Percentiles rank a stretch among this genome's conserved stretches.
Conservation (phyloP, 202 grass and related monocot genomes). For the Panicum virgatum region DNA sequence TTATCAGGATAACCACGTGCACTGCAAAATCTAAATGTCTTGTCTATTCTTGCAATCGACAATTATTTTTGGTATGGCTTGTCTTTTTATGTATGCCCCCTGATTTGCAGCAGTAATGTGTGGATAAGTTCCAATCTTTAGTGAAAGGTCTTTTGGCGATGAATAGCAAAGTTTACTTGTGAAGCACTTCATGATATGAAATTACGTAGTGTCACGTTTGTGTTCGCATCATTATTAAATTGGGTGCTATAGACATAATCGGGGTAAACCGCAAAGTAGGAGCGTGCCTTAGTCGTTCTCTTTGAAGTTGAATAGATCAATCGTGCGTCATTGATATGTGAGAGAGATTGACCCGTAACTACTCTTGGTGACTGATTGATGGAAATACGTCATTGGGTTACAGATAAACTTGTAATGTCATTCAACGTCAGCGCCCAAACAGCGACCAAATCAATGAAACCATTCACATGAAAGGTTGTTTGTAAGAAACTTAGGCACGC, state of each 20-base stretch:
- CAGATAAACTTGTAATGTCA: conserved; percentile 47
- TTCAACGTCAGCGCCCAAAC: conserved; percentile 41
- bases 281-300: conserved; percentile 30
- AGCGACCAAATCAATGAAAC: conserved; percentile 40
- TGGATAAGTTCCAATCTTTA: conserved; percentile 45
- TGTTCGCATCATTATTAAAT: conserved; percentile 41
- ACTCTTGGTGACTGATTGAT: conserved; percentile 46
- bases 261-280: conserved; percentile 31
- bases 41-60: conserved; percentile 15
- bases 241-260: conserved; percentile 2
- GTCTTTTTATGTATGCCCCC: conserved; percentile 27
- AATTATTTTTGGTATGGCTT: conserved; percentile 6
- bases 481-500: conserved; percentile 58
- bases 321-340: conserved; percentile 32
- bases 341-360: conserved; percentile 63
- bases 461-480: conserved; percentile 68
- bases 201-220: conserved; percentile 36
- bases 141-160: conserved; percentile 34
- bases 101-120: conserved; percentile 36
- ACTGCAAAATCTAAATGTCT: background rate
- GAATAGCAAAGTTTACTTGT: conserved; percentile 41
- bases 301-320: conserved; percentile 49
- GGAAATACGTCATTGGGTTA: conserved; percentile 41
- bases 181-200: conserved; percentile 55
- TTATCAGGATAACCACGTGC: background rate